A percentile compares a stretch with the other conserved stretches of the same genome.
Evolutionary conservation across 2,329 filamentous ascomycete species (phyloP).

Genomic region (Pseudocercospora eumusae): DNA sequence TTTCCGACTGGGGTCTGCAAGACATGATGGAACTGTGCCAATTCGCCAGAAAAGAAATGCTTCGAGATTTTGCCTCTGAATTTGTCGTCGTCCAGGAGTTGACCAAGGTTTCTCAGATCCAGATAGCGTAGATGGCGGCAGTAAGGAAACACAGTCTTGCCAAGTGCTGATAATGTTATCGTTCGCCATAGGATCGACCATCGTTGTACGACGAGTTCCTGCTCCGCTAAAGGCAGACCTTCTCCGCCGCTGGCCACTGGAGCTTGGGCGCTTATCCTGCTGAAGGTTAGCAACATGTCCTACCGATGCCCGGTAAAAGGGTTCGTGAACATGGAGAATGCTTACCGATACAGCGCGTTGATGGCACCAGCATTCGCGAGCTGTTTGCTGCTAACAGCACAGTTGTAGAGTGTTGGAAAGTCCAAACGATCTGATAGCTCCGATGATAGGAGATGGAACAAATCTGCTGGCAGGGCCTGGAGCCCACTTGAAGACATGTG

Average conservation of each 20-base stretch:
- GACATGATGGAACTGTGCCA: constrained; percentile 48
- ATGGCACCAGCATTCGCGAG: constrained; percentile 61
- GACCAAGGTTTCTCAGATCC: constrained; percentile 62
- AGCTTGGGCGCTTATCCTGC: constrained; percentile 48
- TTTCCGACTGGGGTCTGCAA: constrained; percentile 32
- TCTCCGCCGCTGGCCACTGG: constrained; percentile 50
- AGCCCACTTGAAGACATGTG: constrained; percentile 22
- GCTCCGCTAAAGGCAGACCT: constrained; percentile 44
- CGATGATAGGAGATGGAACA: constrained; percentile 62
- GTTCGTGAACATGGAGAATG: constrained; percentile 7
- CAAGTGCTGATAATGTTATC: constrained; percentile 65
- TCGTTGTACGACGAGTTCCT: constrained; percentile 54
- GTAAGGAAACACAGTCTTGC: constrained; percentile 66
- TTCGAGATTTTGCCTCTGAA: constrained; percentile 61
- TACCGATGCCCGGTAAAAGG: too few relatives aligned
- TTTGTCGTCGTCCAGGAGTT: constrained; percentile 62
- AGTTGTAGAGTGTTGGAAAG: constrained; percentile 62
- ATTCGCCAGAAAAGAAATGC: constrained; percentile 56
- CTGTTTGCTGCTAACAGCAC: constrained; percentile 57
- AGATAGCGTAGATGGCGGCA: constrained; percentile 66
- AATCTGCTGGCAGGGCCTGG: constrained; percentile 55
- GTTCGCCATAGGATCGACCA: constrained; percentile 69
- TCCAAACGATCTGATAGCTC: constrained; percentile 59
- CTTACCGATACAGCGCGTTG: constrained; percentile 64
- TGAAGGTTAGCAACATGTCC: constrained; percentile 6